phyloP scores from a whole-genome alignment of 2,329 filamentous ascomycete genomes.

The Aspergillus nomiae region DNA sequence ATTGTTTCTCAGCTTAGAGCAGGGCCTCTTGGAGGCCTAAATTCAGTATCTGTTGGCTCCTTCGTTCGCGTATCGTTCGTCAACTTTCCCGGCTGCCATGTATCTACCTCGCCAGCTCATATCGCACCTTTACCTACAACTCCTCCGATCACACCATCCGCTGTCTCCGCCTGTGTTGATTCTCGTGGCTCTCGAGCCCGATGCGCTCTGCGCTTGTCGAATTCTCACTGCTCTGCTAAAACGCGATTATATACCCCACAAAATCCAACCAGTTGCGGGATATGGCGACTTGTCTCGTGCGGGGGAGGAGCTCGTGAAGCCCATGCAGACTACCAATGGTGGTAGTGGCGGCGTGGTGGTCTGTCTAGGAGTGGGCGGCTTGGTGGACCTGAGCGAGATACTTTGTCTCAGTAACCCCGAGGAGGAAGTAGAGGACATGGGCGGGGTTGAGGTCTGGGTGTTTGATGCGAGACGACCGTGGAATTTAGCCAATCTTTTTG shows the following conservation, averaged over 20 bases:
- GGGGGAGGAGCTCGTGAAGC: conserved; percentile 75
- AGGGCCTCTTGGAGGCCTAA: conserved; percentile 19
- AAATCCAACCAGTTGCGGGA: conserved; percentile 91
- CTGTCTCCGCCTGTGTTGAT: conserved; percentile 87
- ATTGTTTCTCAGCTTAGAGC: conserved; percentile 13
- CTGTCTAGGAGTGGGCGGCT: conserved; percentile 87
- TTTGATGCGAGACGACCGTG: conserved; percentile 89
- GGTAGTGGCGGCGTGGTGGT: conserved; percentile 87
- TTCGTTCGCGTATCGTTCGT: conserved; percentile 20
- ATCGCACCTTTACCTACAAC: conserved; percentile 86
- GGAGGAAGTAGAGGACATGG: conserved; percentile 62
- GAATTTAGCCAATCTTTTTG: conserved; percentile 94
- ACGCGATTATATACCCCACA: conserved; percentile 96
- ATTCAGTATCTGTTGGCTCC: conserved; percentile 3
- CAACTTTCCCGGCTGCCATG: conserved; percentile 59
- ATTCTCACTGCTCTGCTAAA: conserved; percentile 93
- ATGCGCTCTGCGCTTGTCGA: conserved; percentile 91
- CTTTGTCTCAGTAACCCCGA: conserved; percentile 75
- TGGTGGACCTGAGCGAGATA: conserved; percentile 81
- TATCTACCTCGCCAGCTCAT: conserved; percentile 90
- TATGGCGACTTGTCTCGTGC: conserved; percentile 85
- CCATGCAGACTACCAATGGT: conserved; percentile 83
- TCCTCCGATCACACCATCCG: conserved; percentile 84
- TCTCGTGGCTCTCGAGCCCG: conserved; percentile 89
- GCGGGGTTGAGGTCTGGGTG: conserved; percentile 93